A percentile compares a stretch with the other conserved stretches of the same genome.
phyloP scores from a whole-genome alignment of 805 yeast genomes.

The Wickerhamiella nectarea region DNA sequence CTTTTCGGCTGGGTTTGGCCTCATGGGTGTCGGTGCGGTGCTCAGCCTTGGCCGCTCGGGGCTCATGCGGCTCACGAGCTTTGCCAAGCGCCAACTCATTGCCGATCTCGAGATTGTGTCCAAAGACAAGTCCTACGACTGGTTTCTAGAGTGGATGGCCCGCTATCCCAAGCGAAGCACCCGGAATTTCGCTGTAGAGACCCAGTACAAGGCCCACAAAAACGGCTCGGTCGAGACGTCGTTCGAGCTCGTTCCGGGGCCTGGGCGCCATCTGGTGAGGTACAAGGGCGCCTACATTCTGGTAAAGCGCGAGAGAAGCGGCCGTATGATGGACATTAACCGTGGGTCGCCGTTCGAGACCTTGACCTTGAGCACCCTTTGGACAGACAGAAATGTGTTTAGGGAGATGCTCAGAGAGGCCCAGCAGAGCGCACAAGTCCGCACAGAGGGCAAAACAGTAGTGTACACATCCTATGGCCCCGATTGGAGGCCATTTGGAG shows the following conservation, averaged over 20 bases:
- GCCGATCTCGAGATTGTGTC: slow-evolving; percentile 90
- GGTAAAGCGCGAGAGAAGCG: slow-evolving; percentile 81
- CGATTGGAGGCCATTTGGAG: slow-evolving; percentile 97
- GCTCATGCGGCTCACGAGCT: slow-evolving; percentile 43
- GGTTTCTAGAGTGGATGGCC: slow-evolving; percentile 97
- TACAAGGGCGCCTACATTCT: slow-evolving; percentile 81
- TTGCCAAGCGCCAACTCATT: slow-evolving; percentile 67
- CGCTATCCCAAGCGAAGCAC: slow-evolving; percentile 59
- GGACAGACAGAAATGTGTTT: slow-evolving; percentile 62
- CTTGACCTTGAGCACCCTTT: slow-evolving; percentile 81
- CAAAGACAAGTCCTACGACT: slow-evolving; percentile 80
- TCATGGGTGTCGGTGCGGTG: slow-evolving; percentile 88
- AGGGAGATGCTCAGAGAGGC: slow-evolving; percentile 69
- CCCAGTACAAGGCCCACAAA: slow-evolving; percentile 74
- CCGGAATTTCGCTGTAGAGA: slow-evolving; percentile 81
- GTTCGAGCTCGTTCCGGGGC: slow-evolving; percentile 90
- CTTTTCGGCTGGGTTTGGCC: slow-evolving; percentile 96
- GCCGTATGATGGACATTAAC: slow-evolving; percentile 73
- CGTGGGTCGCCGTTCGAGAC: slow-evolving; percentile 94
- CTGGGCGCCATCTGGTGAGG: slow-evolving; percentile 79
- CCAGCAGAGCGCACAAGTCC: slow-evolving; percentile 61
- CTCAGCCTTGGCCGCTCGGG: slow-evolving; percentile 67
- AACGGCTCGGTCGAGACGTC: slow-evolving; percentile 82
- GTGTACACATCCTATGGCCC: slow-evolving; percentile 93
- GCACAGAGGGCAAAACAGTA: slow-evolving; percentile 88